phyloP scores from a whole-genome alignment of 306 rosid genomes.

The Pyrus communis region DNA sequence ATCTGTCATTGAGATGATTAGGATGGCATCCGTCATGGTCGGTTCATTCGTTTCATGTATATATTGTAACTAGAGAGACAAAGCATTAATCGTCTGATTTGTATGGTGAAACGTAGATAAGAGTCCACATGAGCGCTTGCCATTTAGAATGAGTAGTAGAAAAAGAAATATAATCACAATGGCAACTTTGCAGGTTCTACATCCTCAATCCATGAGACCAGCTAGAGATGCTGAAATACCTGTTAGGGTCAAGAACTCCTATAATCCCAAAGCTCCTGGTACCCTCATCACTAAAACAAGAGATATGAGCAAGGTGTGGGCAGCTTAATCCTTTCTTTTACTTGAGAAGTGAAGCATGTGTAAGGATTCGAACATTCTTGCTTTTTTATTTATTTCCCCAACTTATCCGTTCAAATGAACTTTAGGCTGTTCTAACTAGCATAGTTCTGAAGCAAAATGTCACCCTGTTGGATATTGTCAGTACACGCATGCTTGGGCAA shows the following conservation, averaged over 20 bases:
- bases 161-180: background rate
- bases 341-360: background rate
- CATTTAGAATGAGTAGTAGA: background rate
- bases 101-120: background rate
- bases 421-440: conserved; percentile 59
- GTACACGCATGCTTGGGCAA: conserved; percentile 76
- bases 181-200: conserved; percentile 39
- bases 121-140: background rate
- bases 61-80: background rate
- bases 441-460: conserved; percentile 57
- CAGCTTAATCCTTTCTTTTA: background rate
- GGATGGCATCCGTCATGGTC: background rate
- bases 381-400: background rate
- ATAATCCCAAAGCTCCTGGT: conserved; percentile 65
- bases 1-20: background rate
- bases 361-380: background rate
- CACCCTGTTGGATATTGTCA: conserved; percentile 65
- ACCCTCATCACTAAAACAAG: conserved; percentile 58
- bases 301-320: conserved; percentile 63
- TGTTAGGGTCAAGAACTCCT: conserved; percentile 69
- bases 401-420: background rate
- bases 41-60: background rate
- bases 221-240: conserved; percentile 65
- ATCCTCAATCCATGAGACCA: conserved; percentile 75
- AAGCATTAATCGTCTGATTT: background rate